Evolutionary conservation across 495 filamentous ascomycete genomes (phyloP).

Genomic region (Penicillium cataractarum): DNA sequence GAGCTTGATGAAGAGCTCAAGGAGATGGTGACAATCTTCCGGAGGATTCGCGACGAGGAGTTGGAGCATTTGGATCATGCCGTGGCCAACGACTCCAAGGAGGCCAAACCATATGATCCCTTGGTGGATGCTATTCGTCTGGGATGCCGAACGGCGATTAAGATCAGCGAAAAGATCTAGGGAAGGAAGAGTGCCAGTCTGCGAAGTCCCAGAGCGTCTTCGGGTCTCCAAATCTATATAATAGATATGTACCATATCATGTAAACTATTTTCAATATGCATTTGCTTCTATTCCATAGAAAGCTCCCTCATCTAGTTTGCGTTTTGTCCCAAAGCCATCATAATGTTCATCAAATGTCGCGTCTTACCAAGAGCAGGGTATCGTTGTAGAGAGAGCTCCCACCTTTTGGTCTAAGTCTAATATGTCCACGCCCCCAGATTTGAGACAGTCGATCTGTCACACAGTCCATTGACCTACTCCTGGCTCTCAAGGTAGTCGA

Average conservation of each 20-base stretch:
- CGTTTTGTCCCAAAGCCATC: neutral
- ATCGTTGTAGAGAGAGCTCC: slow-evolving; percentile 10
- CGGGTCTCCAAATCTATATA: neutral
- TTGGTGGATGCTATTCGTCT: slow-evolving; percentile 85
- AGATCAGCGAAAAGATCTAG: slow-evolving; percentile 84
- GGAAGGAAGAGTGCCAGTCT: neutral
- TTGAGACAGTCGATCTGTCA: neutral
- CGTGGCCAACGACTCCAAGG: slow-evolving; percentile 85
- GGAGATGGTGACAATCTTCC: slow-evolving; percentile 71
- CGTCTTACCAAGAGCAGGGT: slow-evolving; percentile 13
- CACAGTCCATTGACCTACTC: neutral
- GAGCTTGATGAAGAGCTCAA: slow-evolving; percentile 78
- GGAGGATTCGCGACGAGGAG: slow-evolving; percentile 92
- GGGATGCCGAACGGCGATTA: slow-evolving; percentile 90
- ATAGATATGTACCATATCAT: slow-evolving; percentile 2
- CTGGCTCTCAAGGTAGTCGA: slow-evolving; percentile 51
- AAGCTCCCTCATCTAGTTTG: neutral
- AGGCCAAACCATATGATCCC: slow-evolving; percentile 84
- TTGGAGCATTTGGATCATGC: slow-evolving; percentile 96
- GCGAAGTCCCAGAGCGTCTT: neutral
- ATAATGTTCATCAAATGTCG: neutral
- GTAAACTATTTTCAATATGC: slow-evolving; percentile 1
- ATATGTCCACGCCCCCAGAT: neutral
- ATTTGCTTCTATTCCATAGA: neutral
- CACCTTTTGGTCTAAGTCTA: slow-evolving; percentile 2